phyloP scores from a whole-genome alignment of 768 basidiomycete species.

The Mycena rosella region DNA sequence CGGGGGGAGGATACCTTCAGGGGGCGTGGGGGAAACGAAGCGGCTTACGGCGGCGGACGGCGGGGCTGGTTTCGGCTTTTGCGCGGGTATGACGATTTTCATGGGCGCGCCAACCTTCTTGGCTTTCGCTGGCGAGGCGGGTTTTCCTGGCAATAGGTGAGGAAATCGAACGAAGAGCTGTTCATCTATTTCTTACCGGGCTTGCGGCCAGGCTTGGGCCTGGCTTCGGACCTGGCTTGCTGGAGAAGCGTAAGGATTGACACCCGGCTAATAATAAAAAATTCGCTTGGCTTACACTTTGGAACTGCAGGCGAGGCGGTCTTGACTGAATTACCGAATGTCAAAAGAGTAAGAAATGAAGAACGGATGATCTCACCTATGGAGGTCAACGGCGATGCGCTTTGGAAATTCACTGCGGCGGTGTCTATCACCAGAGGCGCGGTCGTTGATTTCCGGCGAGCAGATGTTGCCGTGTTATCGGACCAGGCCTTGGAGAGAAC shows the following conservation, averaged over 20 bases:
- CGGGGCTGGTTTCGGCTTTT: conserved; percentile 25
- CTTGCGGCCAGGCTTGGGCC: neutral
- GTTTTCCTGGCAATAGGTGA: conserved; percentile 11
- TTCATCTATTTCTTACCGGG: neutral
- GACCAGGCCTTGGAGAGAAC: conserved; percentile 63
- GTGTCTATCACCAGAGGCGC: conserved; percentile 14
- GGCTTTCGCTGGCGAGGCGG: conserved; percentile 29
- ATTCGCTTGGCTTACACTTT: conserved; percentile 14
- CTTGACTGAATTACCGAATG: conserved; percentile 3
- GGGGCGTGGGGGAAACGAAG: conserved; percentile 34
- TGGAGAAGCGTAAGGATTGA: neutral
- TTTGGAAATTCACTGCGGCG: conserved; percentile 14
- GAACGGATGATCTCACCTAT: neutral
- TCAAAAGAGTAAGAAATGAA: neutral
- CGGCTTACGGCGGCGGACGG: conserved; percentile 9
- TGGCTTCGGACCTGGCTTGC: conserved; percentile 33
- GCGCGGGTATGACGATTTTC: conserved; percentile 32
- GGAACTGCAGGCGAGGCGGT: conserved; percentile 2
- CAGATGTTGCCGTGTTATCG: conserved; percentile 32
- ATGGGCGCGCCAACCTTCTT: conserved; percentile 19
- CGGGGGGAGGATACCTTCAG: conserved; percentile 34
- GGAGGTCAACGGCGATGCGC: conserved; percentile 16
- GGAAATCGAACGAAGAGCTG: neutral
- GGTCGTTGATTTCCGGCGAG: conserved; percentile 14
- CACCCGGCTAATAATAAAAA: neutral